A percentile compares a stretch with the other conserved stretches of the same genome.
Conservation (phyloP, 2,329 filamentous ascomycete genomes). For the Aspergillus cejpii region DNA sequence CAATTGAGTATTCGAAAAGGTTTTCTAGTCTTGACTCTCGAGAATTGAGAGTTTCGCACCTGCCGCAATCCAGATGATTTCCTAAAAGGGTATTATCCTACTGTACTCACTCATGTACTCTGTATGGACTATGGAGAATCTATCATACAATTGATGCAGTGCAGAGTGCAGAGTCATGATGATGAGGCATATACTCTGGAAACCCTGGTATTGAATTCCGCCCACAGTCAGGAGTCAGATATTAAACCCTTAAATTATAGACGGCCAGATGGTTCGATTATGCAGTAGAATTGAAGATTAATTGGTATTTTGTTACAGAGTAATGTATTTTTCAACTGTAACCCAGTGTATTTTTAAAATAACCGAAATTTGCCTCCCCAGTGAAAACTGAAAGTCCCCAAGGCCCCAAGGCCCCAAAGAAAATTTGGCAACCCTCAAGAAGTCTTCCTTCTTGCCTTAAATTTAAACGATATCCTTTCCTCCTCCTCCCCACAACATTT, state of each 20-base stretch:
- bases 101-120: too few relatives aligned
- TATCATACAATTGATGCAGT: too few relatives aligned
- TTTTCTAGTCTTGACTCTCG: background rate
- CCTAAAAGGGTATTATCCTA: background rate
- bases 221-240: too few relatives aligned
- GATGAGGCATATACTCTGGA: background rate
- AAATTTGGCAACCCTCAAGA: slow-evolving; percentile 1
- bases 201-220: background rate
- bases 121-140: too few relatives aligned
- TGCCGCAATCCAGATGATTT: background rate
- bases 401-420: slow-evolving; percentile 11
- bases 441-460: slow-evolving; percentile 10
- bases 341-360: background rate
- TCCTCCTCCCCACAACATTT: slow-evolving; percentile 16
- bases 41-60: background rate
- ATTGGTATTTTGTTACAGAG: slow-evolving; percentile 4
- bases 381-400: too few relatives aligned
- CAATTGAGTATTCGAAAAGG: background rate
- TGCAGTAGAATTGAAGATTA: too few relatives aligned
- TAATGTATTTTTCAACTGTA: slow-evolving; percentile 17
- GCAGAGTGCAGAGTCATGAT: background rate
- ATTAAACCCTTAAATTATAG: too few relatives aligned
- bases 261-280: background rate
- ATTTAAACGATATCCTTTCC: slow-evolving; percentile 19
- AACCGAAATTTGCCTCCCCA: slow-evolving; percentile 10